Conservation (phyloP, 106 monocot species). For the Posidonia australis region DNA sequence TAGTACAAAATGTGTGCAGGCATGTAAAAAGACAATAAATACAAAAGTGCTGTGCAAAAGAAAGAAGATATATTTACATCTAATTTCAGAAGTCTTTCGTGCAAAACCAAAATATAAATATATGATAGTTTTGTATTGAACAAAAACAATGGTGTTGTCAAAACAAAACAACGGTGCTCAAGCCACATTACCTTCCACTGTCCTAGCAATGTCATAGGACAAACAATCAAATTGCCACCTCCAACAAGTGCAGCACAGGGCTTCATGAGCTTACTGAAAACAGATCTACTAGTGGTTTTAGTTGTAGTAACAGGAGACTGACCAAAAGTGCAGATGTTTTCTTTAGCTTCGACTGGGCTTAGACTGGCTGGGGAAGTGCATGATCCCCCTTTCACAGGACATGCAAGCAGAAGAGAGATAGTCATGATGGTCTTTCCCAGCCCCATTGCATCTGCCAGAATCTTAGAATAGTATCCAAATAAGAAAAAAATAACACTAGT, state of each 20-base stretch:
- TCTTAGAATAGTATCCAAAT: constrained; percentile 30
- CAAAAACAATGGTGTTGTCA: background rate
- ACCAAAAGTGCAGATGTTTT: constrained; percentile 1
- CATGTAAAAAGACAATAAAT: background rate
- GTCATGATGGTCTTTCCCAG: constrained; percentile 98
- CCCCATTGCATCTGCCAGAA: constrained; percentile 99
- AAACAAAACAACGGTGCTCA: background rate
- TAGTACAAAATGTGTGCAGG: too few relatives aligned
- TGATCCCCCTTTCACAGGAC: constrained; percentile 40
- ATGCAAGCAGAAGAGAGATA: constrained; percentile 68
- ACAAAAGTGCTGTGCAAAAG: background rate
- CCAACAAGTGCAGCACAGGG: constrained; percentile 26
- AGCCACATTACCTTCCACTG: constrained; percentile 78
- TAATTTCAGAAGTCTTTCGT: too few relatives aligned
- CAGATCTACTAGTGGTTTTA: constrained; percentile 23
- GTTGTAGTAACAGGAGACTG: constrained; percentile 21
- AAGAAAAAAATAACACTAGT: constrained; percentile 1
- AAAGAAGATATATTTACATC: too few relatives aligned
- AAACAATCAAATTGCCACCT: constrained; percentile 80
- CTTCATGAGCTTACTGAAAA: constrained; percentile 48
- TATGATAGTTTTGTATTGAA: background rate
- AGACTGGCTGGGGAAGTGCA: constrained; percentile 19
- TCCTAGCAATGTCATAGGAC: constrained; percentile 89
- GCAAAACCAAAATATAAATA: background rate
- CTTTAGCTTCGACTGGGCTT: constrained; percentile 18